Evolutionary conservation across 2,329 filamentous ascomycete species (phyloP), one percentile per base, ranked within the genome.

Genomic region (Diaporthe longicolla): DNA sequence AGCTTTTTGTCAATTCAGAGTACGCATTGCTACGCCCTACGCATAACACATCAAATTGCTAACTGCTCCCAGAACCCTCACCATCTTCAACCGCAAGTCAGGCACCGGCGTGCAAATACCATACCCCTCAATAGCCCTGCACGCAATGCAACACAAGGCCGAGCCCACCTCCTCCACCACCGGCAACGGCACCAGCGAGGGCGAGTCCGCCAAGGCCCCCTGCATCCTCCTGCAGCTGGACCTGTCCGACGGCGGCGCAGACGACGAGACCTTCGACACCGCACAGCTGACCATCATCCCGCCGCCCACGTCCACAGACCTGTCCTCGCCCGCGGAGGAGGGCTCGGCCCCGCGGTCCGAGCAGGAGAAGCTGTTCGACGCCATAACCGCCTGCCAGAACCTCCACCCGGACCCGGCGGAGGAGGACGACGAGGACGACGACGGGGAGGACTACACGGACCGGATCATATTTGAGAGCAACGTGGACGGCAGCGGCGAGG

Each of bases 361-460:
- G 70, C 79, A 81, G 0, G 83, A 85, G 26, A 85, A 87, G 70
- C 86, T 94, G 43, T 95, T 91, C 83, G 87, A 89, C 24, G 93
- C 94, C 50, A 90, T 95, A 75, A 92, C 93, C 1, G 88, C 88
- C 29, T 95, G 94, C 83, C 93, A 93, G 4, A 93, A 95, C 79
- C 84, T 95, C 19, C 92, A 95, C 79, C 93, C 93, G 0, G 93
- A 95, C 78, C 91, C 91, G 0, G 85, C 86, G n/a, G 84, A 86
- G 13, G 89, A 87, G 4, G 89, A 88, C 11, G 88, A 88, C 0
- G 90, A 90, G 1, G 90, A 89, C 1, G 89, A 89, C 1, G 89
- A 89, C 0, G 89, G 88, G 0, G 86, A 80, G 9, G 89, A 89
- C 3, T 89, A 87, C 6, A 87, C 88, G 2, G 87, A 88, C 72